These are phyloP conservation scores for Plasmodium berghei DNA, from an alignment of 169 alveolate genomes.

Conservation along the genomic window DNA sequence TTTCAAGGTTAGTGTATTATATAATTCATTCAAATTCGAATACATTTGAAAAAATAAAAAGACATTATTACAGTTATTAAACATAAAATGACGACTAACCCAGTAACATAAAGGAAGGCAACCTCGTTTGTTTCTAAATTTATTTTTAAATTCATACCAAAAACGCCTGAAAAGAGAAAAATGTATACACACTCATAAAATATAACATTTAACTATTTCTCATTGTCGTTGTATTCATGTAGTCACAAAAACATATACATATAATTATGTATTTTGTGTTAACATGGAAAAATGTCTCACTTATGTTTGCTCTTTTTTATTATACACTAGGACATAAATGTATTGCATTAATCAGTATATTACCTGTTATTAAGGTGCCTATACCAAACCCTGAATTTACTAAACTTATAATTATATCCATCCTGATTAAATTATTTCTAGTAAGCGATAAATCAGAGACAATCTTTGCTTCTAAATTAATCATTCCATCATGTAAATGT, in stretches of 20 bases:
- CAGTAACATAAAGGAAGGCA: constrained; percentile 81
- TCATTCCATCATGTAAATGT: constrained; percentile 63
- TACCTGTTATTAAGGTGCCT: constrained; percentile 88
- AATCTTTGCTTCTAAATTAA: constrained; percentile 83
- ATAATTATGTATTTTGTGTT: neutral
- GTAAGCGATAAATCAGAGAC: constrained; percentile 84
- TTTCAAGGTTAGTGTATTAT: no score
- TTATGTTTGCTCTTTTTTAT: neutral
- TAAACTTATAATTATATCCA: constrained; percentile 86
- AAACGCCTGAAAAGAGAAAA: constrained; percentile 79
- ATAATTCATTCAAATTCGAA: constrained; percentile 77
- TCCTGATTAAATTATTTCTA: constrained; percentile 85
- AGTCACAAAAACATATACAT: neutral
- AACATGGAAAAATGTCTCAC: neutral
- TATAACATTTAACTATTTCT: no score
- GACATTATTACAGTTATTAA: constrained; percentile 77
- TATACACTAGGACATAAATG: neutral
- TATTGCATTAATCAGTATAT: neutral
- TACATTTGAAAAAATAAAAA: constrained; percentile 77
- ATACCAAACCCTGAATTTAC: constrained; percentile 86
- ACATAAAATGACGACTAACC: constrained; percentile 58
- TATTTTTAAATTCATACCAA: constrained; percentile 87
- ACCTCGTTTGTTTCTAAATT: constrained; percentile 78
- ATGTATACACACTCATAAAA: neutral
- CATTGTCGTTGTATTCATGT: neutral